Evolutionary conservation across 345 rosid species (phyloP), one percentile per base, ranked within the genome.

Genomic region (Camelina laxa): DNA sequence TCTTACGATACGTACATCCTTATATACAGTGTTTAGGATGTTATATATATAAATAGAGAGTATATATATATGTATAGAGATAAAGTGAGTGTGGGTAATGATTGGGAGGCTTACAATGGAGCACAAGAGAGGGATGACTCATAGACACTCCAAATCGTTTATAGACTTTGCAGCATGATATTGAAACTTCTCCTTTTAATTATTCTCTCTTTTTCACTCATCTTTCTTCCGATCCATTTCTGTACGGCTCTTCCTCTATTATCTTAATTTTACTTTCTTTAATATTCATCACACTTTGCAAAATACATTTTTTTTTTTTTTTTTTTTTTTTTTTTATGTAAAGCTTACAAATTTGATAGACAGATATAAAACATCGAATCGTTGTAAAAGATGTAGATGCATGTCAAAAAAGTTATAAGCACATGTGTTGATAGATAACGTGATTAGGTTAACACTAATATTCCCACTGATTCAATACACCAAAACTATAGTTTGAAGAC

Each of bases 91-190:
- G 72, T 56, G 54, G 39, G 80, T 62, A 70, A 76, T 76, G 80
- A 76, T 76, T 76, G 75, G 70, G 70, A 44, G 51, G 59, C 55
- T 62, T 76, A 76, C 70, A 33, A 69, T 61, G 7, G 70, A 68
- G 79, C 79, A 76, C 70, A 76, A 54, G 36, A 69, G 61, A 36
- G 20, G n/a, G 61, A 39, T 77, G 80, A 77, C 72, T 77, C 80
- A 77, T 64, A 57, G 30, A 64, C 72, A 38, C 61, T 69, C 71
- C 66, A 70, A 16, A 45, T 36, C 53, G 30, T 63, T 53, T 54
- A 65, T n/a, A 36, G 57, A 77, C 62, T 65, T 65, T 70, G 67
- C 42, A 65, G 47, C 66, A 62, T 62, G 60, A 69, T 56, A 45
- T 47, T 64, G 75, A 70, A 36, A 62, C 65, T 69, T 69, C 47